Evolutionary conservation across 495 filamentous ascomycete genomes (phyloP), one percentile per base, ranked within the genome.

Genomic region (Chaetomidium leptoderma): DNA sequence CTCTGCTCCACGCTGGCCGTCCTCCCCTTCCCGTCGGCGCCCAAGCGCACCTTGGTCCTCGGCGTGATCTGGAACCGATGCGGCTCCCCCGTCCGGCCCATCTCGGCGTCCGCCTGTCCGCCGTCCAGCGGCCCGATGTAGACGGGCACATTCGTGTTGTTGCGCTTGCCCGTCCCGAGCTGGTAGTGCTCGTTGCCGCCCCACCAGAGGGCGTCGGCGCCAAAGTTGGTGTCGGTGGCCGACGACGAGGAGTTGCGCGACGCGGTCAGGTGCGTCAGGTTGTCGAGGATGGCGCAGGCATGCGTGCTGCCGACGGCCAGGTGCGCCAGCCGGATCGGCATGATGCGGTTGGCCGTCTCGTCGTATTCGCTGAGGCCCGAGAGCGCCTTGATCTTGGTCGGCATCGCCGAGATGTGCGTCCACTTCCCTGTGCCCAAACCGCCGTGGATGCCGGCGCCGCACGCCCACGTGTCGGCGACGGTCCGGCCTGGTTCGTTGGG

Each of bases 111-210:
- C 17, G 70, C 78, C 39, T 71, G 62, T 2, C 72, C 71, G 44
- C 79, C 78, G 43, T 91, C 82, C 33, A 96, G 74, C 9, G 89
- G 88, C 27, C 83, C 79, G 54, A 98, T 90, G 69, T 97, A 89
- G 0, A 76, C 77, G 14, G 93, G 93, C 10, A 77, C 76, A 30
- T 79, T 73, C 6, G 83, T 61, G 65, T 98, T 97, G 65, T 83
- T 95, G 58, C 92, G 74, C 76, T 85, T 92, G 35, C 93, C 92
- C 4, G 87, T 97, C 4, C 93, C 93, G 17, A 98, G 81, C 67
- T 98, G 93, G 66, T 88, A 96, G 60, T 83, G 80, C 73, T 98
- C 92, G 64, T 97, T 98, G 36, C 88, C 89, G 61, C 93, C 93
- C 89, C 92, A 98, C 81, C 86, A 95, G 6, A 97, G 67, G 2